phyloP scores from a whole-genome alignment of 2,329 filamentous ascomycete species.

The Ceratocystis harringtonii region DNA sequence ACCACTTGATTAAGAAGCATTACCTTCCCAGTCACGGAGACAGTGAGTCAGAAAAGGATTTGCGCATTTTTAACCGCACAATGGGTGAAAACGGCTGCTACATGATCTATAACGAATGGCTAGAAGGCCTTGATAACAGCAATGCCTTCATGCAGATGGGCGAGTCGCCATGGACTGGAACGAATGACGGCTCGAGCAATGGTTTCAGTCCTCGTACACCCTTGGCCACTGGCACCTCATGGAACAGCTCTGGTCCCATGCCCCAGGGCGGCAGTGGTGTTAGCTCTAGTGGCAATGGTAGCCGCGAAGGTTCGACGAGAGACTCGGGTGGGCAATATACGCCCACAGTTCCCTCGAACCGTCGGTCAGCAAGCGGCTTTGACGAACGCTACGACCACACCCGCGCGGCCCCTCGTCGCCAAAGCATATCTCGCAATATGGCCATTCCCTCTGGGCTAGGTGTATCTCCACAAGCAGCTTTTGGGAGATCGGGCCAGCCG shows the following conservation, averaged over 20 bases:
- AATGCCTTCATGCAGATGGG: neutral
- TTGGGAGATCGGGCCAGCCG: neutral
- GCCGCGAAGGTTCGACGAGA: neutral
- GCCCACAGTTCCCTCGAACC: neutral
- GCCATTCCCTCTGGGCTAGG: constrained; percentile 1
- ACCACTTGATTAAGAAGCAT: neutral
- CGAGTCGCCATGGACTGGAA: constrained; percentile 5
- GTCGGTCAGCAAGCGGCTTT: neutral
- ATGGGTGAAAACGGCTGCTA: constrained; percentile 5
- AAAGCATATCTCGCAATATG: constrained; percentile 12
- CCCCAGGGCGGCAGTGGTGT: neutral
- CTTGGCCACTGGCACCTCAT: neutral
- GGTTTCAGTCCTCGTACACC: constrained; percentile 15
- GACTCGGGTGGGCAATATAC: neutral
- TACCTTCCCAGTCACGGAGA: neutral
- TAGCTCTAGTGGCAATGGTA: neutral
- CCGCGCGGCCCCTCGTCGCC: constrained; percentile 6
- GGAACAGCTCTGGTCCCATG: neutral
- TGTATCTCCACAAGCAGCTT: constrained; percentile 1
- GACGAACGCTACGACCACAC: constrained; percentile 3
- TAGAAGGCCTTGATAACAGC: neutral
- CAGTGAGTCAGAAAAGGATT: neutral
- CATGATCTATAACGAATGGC: constrained; percentile 4
- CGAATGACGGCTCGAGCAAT: constrained; percentile 4
- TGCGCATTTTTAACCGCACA: constrained; percentile 7